Base-by-base conservation (phyloP, 2,329 filamentous ascomycete genomes). In the Elsinoe arachidis region DNA sequence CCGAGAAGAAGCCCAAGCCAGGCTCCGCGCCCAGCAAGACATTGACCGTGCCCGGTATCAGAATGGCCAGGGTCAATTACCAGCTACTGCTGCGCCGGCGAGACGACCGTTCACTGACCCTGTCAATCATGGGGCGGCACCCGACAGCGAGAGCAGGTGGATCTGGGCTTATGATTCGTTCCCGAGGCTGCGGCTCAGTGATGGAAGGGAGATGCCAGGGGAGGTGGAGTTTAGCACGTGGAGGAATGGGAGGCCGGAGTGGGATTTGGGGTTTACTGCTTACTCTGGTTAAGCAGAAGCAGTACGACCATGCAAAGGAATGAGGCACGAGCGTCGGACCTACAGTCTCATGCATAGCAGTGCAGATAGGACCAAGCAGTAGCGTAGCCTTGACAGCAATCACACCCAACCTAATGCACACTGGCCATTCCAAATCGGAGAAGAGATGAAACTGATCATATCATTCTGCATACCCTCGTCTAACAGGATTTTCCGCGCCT, bases 121-220 rank as follows among this genome's bases (percentile, higher is more conserved):
- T 19, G 51, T 61, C 10, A 62, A 64, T 35, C 67, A 65, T 34
- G 67, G 66, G 38, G 65, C 65, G 1, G 66, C 61, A 14, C 65
- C 66, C 1, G 62, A 68, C 21, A 65, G 69, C 30, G 69, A 71
- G 6, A 62, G 63, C 2, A 63, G 64, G 10, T 76, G 76, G 58
- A 62, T 69, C 0, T 76, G 74, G 70, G 69, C 69, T 1, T 60
- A 69, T 4, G 67, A 74, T 38, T 64, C 68, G 6, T 78, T 78
- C 53, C 77, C 76, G 2, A 64, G 76, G 9, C 62, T 79, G 38
- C 66, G 62, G 58, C 65, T 78, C 17, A 68, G 67, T n/a, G 66
- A 74, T 64, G 76, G 76, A 1, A 67, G 63, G 6, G 74, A 75
- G 57, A 78, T 78, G 76, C 74, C 74, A 1, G 76, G 76, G 2